phyloP scores from a whole-genome alignment of 2,329 filamentous ascomycete genomes.

The Epicoccum nigrum region DNA sequence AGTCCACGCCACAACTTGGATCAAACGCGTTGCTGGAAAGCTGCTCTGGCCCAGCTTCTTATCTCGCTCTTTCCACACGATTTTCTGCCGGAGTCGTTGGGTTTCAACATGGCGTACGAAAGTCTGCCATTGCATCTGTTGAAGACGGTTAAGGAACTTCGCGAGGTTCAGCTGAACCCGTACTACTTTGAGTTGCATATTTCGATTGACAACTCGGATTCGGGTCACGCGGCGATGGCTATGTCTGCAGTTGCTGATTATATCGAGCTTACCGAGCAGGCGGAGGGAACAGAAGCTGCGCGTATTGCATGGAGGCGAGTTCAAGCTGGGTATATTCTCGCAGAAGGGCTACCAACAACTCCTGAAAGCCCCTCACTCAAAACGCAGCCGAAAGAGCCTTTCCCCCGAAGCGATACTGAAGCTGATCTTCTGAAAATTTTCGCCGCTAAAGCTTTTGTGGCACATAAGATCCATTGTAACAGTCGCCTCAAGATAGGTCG shows the following conservation, averaged over 20 bases:
- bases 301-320: slow-evolving; percentile 50
- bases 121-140: slow-evolving; percentile 50
- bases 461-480: slow-evolving; percentile 51
- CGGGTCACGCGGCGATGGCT: slow-evolving; percentile 58
- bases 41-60: slow-evolving; percentile 54
- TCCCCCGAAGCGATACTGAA: slow-evolving; percentile 21
- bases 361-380: slow-evolving; percentile 27
- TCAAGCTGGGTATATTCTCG: slow-evolving; percentile 53
- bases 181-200: slow-evolving; percentile 60
- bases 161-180: slow-evolving; percentile 51
- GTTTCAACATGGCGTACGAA: slow-evolving; percentile 60
- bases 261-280: slow-evolving; percentile 38
- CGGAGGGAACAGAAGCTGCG: slow-evolving; percentile 38
- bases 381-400: slow-evolving; percentile 3
- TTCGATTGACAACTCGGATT: slow-evolving; percentile 58
- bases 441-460: slow-evolving; percentile 46
- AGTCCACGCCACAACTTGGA: slow-evolving; percentile 31
- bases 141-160: slow-evolving; percentile 52
- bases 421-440: slow-evolving; percentile 40
- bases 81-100: slow-evolving; percentile 58
- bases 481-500: slow-evolving; percentile 50
- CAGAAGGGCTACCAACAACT: slow-evolving; percentile 33
- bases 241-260: slow-evolving; percentile 47
- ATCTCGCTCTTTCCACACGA: slow-evolving; percentile 57
- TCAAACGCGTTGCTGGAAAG: slow-evolving; percentile 49